These are phyloP conservation scores for Magnaporthiopsis rhizophila DNA, from an alignment of 2,329 filamentous ascomycete genomes.

Conservation along the genomic window DNA sequence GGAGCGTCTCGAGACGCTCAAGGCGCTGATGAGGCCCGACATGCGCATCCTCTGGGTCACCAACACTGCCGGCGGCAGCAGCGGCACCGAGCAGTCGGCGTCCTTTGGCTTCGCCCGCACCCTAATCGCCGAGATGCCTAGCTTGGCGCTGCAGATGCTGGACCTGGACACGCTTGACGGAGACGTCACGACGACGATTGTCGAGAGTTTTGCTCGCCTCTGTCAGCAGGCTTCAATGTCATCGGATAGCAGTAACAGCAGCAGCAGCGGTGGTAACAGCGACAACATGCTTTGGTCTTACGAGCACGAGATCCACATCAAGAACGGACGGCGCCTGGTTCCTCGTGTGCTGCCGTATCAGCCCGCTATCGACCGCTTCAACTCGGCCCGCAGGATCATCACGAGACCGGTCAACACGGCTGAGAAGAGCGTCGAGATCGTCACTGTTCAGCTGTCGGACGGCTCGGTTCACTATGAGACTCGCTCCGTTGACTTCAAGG, in stretches of 20 bases:
- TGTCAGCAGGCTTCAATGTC: background rate
- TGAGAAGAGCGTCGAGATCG: conserved; percentile 21
- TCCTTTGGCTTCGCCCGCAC: conserved; percentile 25
- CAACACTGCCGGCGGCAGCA: conserved; percentile 10
- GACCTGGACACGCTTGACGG: conserved; percentile 18
- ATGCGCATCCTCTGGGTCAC: conserved; percentile 26
- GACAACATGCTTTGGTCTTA: conserved; percentile 18
- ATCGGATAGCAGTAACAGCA: background rate
- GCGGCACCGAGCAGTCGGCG: conserved; percentile 21
- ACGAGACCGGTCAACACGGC: conserved; percentile 24
- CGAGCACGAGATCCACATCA: conserved; percentile 31
- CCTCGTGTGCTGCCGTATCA: conserved; percentile 32
- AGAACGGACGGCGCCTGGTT: conserved; percentile 23
- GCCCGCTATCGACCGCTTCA: conserved; percentile 28
- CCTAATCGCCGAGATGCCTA: conserved; percentile 22
- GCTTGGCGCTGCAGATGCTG: conserved; percentile 22
- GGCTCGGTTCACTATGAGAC: background rate
- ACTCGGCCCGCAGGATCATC: conserved; percentile 28
- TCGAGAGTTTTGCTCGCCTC: conserved; percentile 17
- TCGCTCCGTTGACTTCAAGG: background rate
- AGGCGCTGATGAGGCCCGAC: conserved; percentile 18
- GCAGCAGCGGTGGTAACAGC: background rate
- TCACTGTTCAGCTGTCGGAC: conserved; percentile 9
- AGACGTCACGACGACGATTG: conserved; percentile 9
- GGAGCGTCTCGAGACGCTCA: conserved; percentile 18